These are phyloP conservation scores for Aspergillus neotritici DNA, from an alignment of 2,329 filamentous ascomycete species.

Conservation along the genomic window DNA sequence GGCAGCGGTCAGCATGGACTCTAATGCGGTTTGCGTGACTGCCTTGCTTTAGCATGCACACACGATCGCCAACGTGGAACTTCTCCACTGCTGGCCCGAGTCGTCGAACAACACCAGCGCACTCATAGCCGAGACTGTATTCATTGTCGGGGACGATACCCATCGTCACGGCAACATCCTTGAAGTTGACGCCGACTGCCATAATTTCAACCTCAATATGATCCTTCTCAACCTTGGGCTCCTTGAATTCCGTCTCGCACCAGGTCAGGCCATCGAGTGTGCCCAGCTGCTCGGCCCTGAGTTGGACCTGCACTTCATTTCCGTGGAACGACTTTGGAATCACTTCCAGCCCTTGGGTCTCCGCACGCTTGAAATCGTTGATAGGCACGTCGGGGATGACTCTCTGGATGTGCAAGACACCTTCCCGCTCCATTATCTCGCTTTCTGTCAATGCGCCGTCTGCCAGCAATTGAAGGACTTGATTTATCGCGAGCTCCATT, in stretches of 20 bases:
- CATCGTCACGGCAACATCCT: slow-evolving; percentile 26
- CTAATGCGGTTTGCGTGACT: background rate
- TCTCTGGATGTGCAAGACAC: slow-evolving; percentile 3
- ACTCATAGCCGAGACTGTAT: slow-evolving; percentile 8
- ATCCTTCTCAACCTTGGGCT: background rate
- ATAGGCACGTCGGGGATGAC: background rate
- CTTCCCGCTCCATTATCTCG: slow-evolving; percentile 1
- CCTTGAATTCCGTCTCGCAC: background rate
- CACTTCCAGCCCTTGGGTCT: background rate
- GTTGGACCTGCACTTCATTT: background rate
- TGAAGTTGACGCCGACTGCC: slow-evolving; percentile 24
- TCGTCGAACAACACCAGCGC: slow-evolving; percentile 1
- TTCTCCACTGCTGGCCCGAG: background rate
- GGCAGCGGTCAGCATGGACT: background rate
- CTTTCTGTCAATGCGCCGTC: background rate
- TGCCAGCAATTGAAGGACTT: background rate
- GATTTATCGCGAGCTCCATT: background rate
- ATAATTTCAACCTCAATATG: slow-evolving; percentile 17
- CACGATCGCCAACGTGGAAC: slow-evolving; percentile 4
- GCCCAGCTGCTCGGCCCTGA: background rate
- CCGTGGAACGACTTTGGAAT: background rate
- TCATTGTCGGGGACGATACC: slow-evolving; percentile 7
- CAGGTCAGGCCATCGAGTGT: background rate
- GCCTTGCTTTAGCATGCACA: background rate
- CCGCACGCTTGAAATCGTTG: background rate